phyloP scores from a whole-genome alignment of 2,329 filamentous ascomycete species.

The Xylaria sp. region DNA sequence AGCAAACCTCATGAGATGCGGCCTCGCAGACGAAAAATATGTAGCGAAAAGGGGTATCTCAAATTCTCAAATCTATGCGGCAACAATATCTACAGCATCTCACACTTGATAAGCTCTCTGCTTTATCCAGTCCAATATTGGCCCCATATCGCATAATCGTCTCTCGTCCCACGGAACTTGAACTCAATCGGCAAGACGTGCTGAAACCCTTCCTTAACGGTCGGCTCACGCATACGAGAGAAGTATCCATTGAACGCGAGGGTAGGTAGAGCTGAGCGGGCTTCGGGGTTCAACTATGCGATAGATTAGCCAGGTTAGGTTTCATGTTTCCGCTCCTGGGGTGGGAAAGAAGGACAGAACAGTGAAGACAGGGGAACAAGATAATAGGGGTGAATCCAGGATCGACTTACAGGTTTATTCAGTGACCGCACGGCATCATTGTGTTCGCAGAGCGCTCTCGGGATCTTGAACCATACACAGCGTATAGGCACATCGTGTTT shows the following conservation, averaged over 20 bases:
- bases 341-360: background rate
- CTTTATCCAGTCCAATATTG: slow-evolving; percentile 74
- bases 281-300: slow-evolving; percentile 84
- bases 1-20: background rate
- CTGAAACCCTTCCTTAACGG: slow-evolving; percentile 80
- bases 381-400: background rate
- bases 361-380: slow-evolving; percentile 1
- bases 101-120: background rate
- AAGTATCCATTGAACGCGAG: slow-evolving; percentile 83
- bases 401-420: slow-evolving; percentile 55
- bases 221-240: slow-evolving; percentile 77
- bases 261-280: slow-evolving; percentile 75
- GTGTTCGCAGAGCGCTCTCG: slow-evolving; percentile 77
- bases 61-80: background rate
- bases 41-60: slow-evolving; percentile 11
- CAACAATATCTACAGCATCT: background rate
- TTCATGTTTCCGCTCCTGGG: background rate
- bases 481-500: slow-evolving; percentile 79
- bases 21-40: background rate
- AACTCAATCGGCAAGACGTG: slow-evolving; percentile 83
- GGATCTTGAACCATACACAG: slow-evolving; percentile 84
- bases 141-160: slow-evolving; percentile 77
- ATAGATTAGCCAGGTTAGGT: background rate
- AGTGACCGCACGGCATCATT: slow-evolving; percentile 86
- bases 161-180: slow-evolving; percentile 73